phyloP scores from a whole-genome alignment of 176 grass and related monocot genomes.

The Oryza rufipogon region DNA sequence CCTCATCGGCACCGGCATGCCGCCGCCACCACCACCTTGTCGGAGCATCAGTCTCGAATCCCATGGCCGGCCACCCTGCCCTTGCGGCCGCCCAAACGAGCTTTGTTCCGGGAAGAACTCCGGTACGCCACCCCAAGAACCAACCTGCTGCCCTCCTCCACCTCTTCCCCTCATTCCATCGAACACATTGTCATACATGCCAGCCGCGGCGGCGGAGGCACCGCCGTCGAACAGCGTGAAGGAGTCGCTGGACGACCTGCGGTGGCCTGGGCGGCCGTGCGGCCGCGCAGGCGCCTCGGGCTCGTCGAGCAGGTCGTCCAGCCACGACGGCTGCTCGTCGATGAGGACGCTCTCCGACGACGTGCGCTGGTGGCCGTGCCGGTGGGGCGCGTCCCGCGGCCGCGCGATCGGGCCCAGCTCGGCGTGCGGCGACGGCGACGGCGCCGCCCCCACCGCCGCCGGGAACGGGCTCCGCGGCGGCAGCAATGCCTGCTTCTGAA shows the following conservation, averaged over 20 bases:
- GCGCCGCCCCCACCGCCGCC: constrained; percentile 2
- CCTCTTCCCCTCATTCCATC: constrained; percentile 44
- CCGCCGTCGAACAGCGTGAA: constrained; percentile 66
- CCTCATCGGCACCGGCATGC: constrained; percentile 1
- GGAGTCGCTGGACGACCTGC: constrained; percentile 87
- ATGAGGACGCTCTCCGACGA: constrained; percentile 80
- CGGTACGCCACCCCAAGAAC: constrained; percentile 37
- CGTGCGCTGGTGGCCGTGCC: constrained; percentile 64
- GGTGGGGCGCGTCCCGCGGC: constrained; percentile 47
- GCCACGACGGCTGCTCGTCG: constrained; percentile 95
- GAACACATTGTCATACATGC: constrained; percentile 46
- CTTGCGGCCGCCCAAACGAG: constrained; percentile 54
- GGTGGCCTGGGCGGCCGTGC: constrained; percentile 57
- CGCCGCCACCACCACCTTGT: constrained; percentile 45
- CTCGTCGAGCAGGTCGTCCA: constrained; percentile 88
- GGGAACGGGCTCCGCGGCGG: constrained; percentile 55
- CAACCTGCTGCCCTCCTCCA: constrained; percentile 19
- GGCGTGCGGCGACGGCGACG: constrained; percentile 19
- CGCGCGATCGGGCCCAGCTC: constrained; percentile 50
- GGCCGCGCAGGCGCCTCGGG: constrained; percentile 46
- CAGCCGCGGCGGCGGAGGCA: constrained; percentile 27
- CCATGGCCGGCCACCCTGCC: constrained; percentile 51
- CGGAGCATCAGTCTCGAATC: constrained; percentile 46
- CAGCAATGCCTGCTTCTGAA: constrained; percentile 54
- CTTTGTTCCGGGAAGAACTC: constrained; percentile 52